Evolutionary conservation across 495 filamentous ascomycete species (phyloP), one percentile per base, ranked within the genome.

Genomic region (Penicillium crystallinum): DNA sequence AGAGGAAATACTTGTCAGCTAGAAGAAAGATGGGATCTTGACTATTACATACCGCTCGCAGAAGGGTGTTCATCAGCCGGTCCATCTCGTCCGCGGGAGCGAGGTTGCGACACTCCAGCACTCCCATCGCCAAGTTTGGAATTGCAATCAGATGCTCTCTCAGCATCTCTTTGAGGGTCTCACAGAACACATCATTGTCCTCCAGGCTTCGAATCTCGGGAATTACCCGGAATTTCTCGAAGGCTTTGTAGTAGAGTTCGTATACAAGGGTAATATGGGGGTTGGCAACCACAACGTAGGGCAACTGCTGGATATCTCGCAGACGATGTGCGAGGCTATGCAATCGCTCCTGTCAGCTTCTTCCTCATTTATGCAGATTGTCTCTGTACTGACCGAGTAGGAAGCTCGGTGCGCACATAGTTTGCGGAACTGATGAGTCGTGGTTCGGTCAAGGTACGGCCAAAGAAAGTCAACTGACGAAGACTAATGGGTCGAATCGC

Each of bases 281-380:
- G 62, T 99, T 99, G n/a, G 90, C 90, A 15, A 97, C 88, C 29
- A 97, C 92, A 11, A 95, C 90, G 61, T 96, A 99, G 17, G 93
- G 93, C 37, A 99, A 75, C 49, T 87, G 91, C 72, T 99, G 95
- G 79, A 99, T 97, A 63, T 99, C 92, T 39, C 95, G 89, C 45
- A 99, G 85, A 14, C 93, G 87, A 61, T 99, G 95, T 22, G 92
- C 88, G 50, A 96, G 79, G 52, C 91, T 91, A n/a, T 40, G 22
- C 17, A 34, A 36, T n/a, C 19, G 8, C 17, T 0, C 10, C 23
- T 10, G 36, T 57, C 51, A 46, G 30, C 10, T 14, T 37, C 5
- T 18, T 36, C 25, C 19, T 29, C 31, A 18, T 22, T 5, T 21
- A 2, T 39, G 25, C 31, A 23, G 9, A 41, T 23, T 36, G 17